Evolutionary conservation across 805 yeast genomes (phyloP).

Genomic region (Teunomyces tritomae): DNA sequence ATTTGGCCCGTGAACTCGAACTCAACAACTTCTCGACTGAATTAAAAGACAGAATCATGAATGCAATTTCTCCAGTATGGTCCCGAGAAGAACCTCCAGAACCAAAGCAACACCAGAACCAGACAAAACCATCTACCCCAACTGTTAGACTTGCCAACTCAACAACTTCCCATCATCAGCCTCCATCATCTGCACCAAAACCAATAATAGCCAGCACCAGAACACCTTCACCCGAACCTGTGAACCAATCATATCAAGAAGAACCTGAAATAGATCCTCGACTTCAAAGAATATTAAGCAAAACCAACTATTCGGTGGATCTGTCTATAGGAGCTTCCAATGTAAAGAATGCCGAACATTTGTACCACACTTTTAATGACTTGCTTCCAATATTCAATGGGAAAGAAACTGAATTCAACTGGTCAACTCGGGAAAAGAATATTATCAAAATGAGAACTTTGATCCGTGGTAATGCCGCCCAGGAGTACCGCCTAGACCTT

Average conservation of each 20-base stretch:
- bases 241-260: neutral
- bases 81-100: neutral
- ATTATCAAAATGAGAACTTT: conserved; percentile 57
- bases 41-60: conserved; percentile 8
- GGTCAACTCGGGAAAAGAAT: conserved; percentile 69
- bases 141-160: neutral
- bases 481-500: conserved; percentile 39
- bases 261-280: conserved; percentile 5
- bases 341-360: conserved; percentile 20
- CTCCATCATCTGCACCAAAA: neutral
- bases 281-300: conserved; percentile 13
- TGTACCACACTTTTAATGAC: conserved; percentile 16
- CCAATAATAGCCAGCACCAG: neutral
- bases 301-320: conserved; percentile 40
- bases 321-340: conserved; percentile 28
- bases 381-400: conserved; percentile 49
- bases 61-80: conserved; percentile 2
- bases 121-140: neutral
- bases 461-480: conserved; percentile 54
- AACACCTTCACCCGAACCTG: neutral
- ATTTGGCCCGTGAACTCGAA: conserved; percentile 42
- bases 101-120: neutral
- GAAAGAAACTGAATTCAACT: conserved; percentile 84
- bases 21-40: conserved; percentile 23
- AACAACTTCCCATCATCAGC: neutral